phyloP scores from a whole-genome alignment of 768 basidiomycete species.

The Panaeolus cyanescens region DNA sequence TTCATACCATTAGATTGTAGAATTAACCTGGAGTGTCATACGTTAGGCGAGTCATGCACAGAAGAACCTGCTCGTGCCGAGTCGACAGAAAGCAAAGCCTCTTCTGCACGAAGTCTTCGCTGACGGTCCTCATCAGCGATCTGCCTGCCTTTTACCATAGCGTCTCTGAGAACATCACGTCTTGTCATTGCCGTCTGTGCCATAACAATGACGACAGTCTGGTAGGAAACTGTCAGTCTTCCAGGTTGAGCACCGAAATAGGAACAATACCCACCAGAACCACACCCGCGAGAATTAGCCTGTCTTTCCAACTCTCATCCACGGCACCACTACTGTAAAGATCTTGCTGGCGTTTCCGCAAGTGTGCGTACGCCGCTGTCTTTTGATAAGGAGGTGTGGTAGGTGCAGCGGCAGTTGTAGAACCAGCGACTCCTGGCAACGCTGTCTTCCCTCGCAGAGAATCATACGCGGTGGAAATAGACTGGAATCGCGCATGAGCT shows the following conservation, averaged over 20 bases:
- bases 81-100: background rate
- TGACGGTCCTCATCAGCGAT: background rate
- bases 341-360: conserved; percentile 45
- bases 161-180: conserved; percentile 24
- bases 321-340: conserved; percentile 49
- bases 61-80: background rate
- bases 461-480: conserved; percentile 72
- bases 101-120: background rate
- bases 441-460: conserved; percentile 50
- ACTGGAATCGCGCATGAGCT: conserved; percentile 67
- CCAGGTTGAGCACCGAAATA: background rate
- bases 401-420: conserved; percentile 14
- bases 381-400: conserved; percentile 29
- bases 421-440: conserved; percentile 16
- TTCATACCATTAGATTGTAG: background rate
- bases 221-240: background rate
- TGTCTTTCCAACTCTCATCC: conserved; percentile 72
- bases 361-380: conserved; percentile 41
- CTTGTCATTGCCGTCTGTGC: conserved; percentile 22
- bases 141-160: conserved; percentile 13
- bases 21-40: background rate
- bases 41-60: background rate
- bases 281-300: conserved; percentile 56
- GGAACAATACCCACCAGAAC: conserved; percentile 43
- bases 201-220: conserved; percentile 27